Percentiles rank a stretch among this genome's conserved stretches.
Conservation (phyloP, 495 filamentous ascomycete genomes). For the Arthonia radiata region DNA sequence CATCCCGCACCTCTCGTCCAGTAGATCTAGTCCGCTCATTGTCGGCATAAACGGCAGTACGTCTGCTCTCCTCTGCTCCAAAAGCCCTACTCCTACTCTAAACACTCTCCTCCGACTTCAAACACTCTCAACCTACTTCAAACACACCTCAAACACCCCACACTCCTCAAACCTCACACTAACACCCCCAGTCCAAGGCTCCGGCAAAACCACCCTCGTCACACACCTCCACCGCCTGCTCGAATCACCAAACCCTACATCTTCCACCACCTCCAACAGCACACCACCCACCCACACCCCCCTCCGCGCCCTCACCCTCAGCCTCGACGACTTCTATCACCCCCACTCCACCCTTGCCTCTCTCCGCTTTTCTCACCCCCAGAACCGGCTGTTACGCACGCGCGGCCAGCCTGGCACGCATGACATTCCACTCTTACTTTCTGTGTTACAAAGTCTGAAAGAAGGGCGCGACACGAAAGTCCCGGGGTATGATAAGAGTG, state of each 20-base stretch:
- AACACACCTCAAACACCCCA: too few relatives aligned
- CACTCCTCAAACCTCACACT: too few relatives aligned
- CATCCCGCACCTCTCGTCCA: too few relatives aligned
- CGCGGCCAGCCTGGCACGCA: slow-evolving; percentile 75
- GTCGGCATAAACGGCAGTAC: too few relatives aligned
- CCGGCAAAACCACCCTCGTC: slow-evolving; percentile 76
- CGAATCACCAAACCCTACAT: slow-evolving; percentile 1
- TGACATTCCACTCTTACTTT: slow-evolving; percentile 38
- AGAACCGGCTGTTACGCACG: slow-evolving; percentile 56
- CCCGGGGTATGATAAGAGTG: slow-evolving; percentile 66
- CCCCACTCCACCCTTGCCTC: slow-evolving; percentile 42
- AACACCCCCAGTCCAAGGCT: slow-evolving; percentile 76
- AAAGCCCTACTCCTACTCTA: too few relatives aligned
- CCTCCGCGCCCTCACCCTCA: slow-evolving; percentile 50
- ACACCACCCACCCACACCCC: slow-evolving; percentile 42
- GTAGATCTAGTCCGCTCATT: too few relatives aligned
- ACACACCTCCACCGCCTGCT: too few relatives aligned
- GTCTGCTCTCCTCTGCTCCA: too few relatives aligned
- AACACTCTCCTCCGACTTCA: too few relatives aligned
- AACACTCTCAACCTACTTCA: too few relatives aligned
- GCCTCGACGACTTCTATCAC: slow-evolving; percentile 83
- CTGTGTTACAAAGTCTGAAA: slow-evolving; percentile 37
- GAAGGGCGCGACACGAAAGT: slow-evolving; percentile 28
- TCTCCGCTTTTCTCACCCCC: slow-evolving; percentile 35
- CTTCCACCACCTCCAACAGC: slow-evolving; percentile 39